Evolutionary conservation across 345 rosid species (phyloP), one percentile per base, ranked within the genome.

Genomic region (Carallia pectinifolia): DNA sequence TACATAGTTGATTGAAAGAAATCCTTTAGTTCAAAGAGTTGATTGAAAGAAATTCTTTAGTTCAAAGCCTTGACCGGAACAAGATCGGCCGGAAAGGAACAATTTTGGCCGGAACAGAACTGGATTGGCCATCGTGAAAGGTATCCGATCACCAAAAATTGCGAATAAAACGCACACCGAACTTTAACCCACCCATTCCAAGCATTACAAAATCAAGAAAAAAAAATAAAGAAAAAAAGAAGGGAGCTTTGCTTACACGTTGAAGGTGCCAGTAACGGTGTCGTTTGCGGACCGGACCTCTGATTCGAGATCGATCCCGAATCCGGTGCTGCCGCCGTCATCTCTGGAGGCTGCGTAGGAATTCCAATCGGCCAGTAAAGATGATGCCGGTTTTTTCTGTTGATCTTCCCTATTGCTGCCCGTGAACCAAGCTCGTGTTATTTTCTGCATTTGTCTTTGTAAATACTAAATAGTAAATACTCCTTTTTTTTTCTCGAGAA

Each of bases 251-350:
- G 33, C 61, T 71, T 73, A 77, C 81, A 77, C 81, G 33, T 61
- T 72, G 74, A 77, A 64, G 81, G 81, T 77, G 23, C 74, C 73
- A 31, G 77, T 34, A 58, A 77, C 74, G 16, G 77, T 58, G 50
- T 72, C 74, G 62, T 72, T 77, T 1, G 81, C 77, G 27, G 77
- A 68, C 17, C 74, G 81, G 48, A 72, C 81, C n/a, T 71, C 81
- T 30, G 77, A 27, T 72, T 77, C 81, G 6, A 77, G 73, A 72
- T 77, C 77, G 44, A 77, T 72, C 4, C 73, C 73, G 15, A n/a
- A 56, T 52, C 74, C 67, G 12, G 62, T 16, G 34, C 31, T 27
- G 19, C 23, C 67, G 1, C 23, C 70, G 7, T 44, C 40, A 38
- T 56, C 48, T 44, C 50, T 56, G 4, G 73, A 63, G 8, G 77